Evolutionary conservation across 2,329 filamentous ascomycete species (phyloP), one percentile per base, ranked within the genome.

Genomic region (Curvularia verruculosa): DNA sequence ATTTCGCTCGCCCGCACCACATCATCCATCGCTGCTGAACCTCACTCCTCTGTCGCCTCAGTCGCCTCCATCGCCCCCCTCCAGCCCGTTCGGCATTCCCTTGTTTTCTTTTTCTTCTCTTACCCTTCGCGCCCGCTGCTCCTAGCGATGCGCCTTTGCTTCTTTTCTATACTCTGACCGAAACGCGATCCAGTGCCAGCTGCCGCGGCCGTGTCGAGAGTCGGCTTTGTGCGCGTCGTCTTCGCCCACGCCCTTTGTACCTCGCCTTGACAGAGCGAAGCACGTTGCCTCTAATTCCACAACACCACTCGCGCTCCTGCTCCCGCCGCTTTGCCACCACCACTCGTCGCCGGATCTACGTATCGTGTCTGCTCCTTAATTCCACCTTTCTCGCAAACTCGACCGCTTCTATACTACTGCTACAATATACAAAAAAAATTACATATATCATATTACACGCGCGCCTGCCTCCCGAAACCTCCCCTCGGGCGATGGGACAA

Each of bases 51-150:
- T 43, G 50, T 57, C 54, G 54, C 50, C 52, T 56, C 52, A 61
- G 58, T 56, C 45, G 64, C 59, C 63, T 56, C 61, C 64, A 34
- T 39, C 46, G 46, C 46, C 51, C 54, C 21, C 58, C 62, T 65
- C 65, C 61, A 60, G 63, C 56, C 65, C 60, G 57, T 65, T 60
- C 55, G 61, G 62, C 63, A 58, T 71, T 65, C 56, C 62, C 69
- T 65, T 66, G 58, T 59, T 61, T 65, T 60, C 43, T 58, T 63
- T 59, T 46, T 64, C 65, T n/a, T n/a, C n/a, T n/a, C 58, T 60
- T 65, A 69, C 64, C 65, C 65, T 67, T 39, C 62, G 54, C 68
- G 68, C 68, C 69, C 63, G 71, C 71, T 63, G 61, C 63, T 21
- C 26, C 63, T 71, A 66, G 65, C 53, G 65, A 67, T 67, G 71